Evolutionary conservation across 805 yeast genomes (phyloP).

Genomic region (Kazachstania bromeliacearum): DNA sequence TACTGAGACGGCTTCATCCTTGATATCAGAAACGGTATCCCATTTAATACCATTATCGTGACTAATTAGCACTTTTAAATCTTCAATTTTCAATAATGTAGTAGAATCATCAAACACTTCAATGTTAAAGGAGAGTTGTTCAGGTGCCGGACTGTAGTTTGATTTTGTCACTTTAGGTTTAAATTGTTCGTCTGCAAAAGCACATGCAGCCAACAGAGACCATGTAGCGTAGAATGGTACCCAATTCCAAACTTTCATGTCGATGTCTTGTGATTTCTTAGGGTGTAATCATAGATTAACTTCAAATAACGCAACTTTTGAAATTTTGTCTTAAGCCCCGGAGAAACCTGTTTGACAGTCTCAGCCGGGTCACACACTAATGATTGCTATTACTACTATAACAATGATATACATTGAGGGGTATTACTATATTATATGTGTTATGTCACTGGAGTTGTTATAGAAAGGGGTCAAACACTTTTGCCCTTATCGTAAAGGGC

Average conservation of each 20-base stretch:
- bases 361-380: too few species aligned
- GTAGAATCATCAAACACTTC: constrained; percentile 44
- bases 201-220: background rate
- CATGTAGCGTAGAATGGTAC: background rate
- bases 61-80: constrained; percentile 30
- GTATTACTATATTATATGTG: too few species aligned
- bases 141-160: background rate
- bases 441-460: too few species aligned
- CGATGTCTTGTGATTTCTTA: background rate
- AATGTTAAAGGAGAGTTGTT: too few species aligned
- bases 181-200: constrained; percentile 6
- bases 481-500: too few species aligned
- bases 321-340: too few species aligned
- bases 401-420: too few species aligned
- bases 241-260: background rate
- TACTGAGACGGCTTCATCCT: constrained; percentile 3
- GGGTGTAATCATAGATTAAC: too few species aligned
- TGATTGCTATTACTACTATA: too few species aligned
- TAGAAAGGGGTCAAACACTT: too few species aligned
- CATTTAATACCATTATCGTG: constrained; percentile 45
- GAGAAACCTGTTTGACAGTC: too few species aligned
- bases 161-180: constrained; percentile 12
- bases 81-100: constrained; percentile 30
- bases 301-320: too few species aligned
- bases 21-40: constrained; percentile 17